phyloP scores from a whole-genome alignment of 2,329 filamentous ascomycete genomes.

The Coniochaeta ligniaria region DNA sequence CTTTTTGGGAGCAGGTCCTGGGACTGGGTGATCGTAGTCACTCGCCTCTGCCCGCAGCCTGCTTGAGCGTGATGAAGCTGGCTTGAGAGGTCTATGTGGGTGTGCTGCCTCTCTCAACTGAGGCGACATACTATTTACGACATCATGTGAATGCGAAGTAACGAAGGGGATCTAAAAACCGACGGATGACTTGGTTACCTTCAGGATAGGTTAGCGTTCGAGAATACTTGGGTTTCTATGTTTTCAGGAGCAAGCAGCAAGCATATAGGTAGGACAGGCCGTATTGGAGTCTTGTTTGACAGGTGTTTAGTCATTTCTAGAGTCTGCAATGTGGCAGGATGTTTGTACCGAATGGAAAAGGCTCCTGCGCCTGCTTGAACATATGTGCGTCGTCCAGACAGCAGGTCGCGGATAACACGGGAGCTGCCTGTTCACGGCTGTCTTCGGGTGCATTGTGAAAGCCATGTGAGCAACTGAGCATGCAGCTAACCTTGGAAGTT shows the following conservation, averaged over 20 bases:
- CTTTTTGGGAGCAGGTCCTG: slow-evolving; percentile 40
- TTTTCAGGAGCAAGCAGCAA: background rate
- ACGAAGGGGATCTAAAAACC: background rate
- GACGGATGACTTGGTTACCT: background rate
- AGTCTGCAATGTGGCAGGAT: background rate
- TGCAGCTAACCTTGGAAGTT: background rate
- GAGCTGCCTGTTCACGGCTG: too few relatives aligned
- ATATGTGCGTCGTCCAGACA: too few relatives aligned
- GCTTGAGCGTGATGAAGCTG: too few relatives aligned
- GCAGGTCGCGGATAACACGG: too few relatives aligned
- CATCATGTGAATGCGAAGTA: background rate
- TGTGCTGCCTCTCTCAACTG: background rate
- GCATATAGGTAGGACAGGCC: background rate
- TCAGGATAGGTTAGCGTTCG: background rate
- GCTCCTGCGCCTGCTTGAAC: background rate
- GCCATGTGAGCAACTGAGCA: background rate
- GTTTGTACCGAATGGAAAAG: background rate
- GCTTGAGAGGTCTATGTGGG: too few relatives aligned
- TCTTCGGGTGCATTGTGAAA: too few relatives aligned
- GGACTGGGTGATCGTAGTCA: background rate
- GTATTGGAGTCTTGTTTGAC: background rate
- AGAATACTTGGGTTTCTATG: background rate
- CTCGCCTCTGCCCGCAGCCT: too few relatives aligned
- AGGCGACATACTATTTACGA: background rate
- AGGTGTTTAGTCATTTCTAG: background rate